phyloP scores from a whole-genome alignment of 78 protist species.

The Cavenderia fasciculata region DNA sequence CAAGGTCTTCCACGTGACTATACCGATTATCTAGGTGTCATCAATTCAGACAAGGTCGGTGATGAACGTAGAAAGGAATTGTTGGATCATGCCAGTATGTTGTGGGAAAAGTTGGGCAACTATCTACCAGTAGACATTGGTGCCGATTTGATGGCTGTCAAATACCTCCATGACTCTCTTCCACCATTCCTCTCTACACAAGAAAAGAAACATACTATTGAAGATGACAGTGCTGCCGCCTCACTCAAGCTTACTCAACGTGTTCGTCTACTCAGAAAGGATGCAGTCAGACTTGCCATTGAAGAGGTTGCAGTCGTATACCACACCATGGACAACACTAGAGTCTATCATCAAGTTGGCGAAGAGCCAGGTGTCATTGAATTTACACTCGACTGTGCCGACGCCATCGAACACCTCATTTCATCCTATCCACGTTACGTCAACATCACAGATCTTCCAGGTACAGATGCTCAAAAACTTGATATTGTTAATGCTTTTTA shows the following conservation, averaged over 20 bases:
- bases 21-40: constrained; percentile 28
- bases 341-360: constrained; percentile 57
- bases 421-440: constrained; percentile 54
- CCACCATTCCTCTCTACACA: constrained; percentile 29
- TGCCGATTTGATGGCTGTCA: constrained; percentile 49
- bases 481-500: constrained; percentile 61
- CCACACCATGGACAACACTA: constrained; percentile 66
- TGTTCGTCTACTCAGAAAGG: constrained; percentile 3
- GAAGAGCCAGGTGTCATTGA: constrained; percentile 45
- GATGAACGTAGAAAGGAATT: constrained; percentile 47
- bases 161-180: constrained; percentile 5
- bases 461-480: constrained; percentile 32
- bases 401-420: constrained; percentile 72
- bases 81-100: constrained; percentile 15
- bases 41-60: constrained; percentile 65
- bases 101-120: constrained; percentile 48
- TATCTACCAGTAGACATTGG: constrained; percentile 42
- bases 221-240: not conserved
- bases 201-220: constrained; percentile 33
- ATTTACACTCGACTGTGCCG: constrained; percentile 59
- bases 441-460: constrained; percentile 50
- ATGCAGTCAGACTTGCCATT: constrained; percentile 32
- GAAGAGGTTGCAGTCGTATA: constrained; percentile 55
- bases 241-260: not conserved
- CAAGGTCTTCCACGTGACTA: constrained; percentile 70